Percentiles rank a stretch among this genome's conserved stretches.
These are phyloP conservation scores for Xylariales sp. DNA, from an alignment of 2,329 filamentous ascomycete genomes.

Conservation along the genomic window DNA sequence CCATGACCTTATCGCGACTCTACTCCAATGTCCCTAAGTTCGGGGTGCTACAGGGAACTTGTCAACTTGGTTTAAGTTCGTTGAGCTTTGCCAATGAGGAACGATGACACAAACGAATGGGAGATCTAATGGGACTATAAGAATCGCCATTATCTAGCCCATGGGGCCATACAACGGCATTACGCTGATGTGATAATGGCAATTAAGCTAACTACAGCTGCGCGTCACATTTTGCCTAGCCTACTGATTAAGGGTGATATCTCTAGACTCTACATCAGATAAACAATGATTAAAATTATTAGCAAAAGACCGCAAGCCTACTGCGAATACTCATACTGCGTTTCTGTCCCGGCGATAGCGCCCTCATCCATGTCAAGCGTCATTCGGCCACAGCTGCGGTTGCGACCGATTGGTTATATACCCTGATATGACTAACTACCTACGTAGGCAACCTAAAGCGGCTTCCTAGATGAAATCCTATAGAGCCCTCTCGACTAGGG, in stretches of 20 bases:
- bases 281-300: not conserved
- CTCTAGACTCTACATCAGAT: not conserved
- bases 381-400: not conserved
- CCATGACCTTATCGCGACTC: not conserved
- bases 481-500: not conserved
- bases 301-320: no score
- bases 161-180: not conserved
- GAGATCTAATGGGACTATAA: not conserved
- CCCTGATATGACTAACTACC: not conserved
- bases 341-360: not conserved
- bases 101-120: slow-evolving; percentile 1
- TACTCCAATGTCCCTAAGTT: not conserved
- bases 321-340: no score
- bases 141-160: not conserved
- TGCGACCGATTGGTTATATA: not conserved
- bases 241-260: not conserved
- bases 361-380: not conserved
- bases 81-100: slow-evolving; percentile 14
- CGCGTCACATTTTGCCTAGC: not conserved
- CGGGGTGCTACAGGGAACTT: not conserved
- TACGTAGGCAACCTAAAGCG: not conserved
- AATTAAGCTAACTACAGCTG: not conserved
- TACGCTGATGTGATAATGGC: not conserved
- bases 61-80: not conserved
- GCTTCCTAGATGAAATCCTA: not conserved